Percentiles rank a stretch among this genome's conserved stretches.
Evolutionary conservation across 1,139 yeast genomes (phyloP).

Genomic region (Candida tetrigidarum): DNA sequence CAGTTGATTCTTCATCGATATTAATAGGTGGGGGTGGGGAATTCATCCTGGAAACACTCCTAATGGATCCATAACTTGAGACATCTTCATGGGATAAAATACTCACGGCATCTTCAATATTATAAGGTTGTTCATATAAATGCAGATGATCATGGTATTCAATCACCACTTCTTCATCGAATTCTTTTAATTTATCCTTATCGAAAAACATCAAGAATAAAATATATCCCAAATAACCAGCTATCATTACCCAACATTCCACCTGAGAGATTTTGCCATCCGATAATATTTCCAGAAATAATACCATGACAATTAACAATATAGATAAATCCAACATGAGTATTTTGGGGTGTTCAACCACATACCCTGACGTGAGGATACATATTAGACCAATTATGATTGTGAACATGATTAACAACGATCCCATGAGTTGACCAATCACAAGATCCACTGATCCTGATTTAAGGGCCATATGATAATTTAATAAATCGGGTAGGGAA

Average conservation of each 20-base stretch:
- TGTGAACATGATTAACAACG: constrained; percentile 40
- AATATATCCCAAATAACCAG: constrained; percentile 42
- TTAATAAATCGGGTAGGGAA: constrained; percentile 44
- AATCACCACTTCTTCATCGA: constrained; percentile 18
- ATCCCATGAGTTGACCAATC: constrained; percentile 47
- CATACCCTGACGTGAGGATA: constrained; percentile 28
- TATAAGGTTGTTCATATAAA: constrained; percentile 23
- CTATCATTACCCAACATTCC: constrained; percentile 52
- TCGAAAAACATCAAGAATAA: constrained; percentile 28
- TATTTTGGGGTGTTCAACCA: constrained; percentile 23
- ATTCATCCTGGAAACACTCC: constrained; percentile 12
- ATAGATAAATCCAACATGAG: constrained; percentile 37
- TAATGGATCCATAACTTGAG: constrained; percentile 12
- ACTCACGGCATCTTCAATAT: constrained; percentile 32
- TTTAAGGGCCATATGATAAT: constrained; percentile 37
- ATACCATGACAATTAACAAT: constrained; percentile 36
- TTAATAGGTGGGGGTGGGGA: too few relatives aligned
- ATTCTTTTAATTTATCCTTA: constrained; percentile 20
- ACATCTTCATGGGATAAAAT: constrained; percentile 26
- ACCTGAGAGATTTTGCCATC: constrained; percentile 53
- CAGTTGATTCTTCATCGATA: not conserved
- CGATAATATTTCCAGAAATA: constrained; percentile 46
- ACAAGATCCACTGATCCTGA: constrained; percentile 39
- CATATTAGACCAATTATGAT: constrained; percentile 41
- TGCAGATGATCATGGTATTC: constrained; percentile 15